Evolutionary conservation across 2,329 filamentous ascomycete genomes (phyloP).

Genomic region (Rhinocladiella similis): DNA sequence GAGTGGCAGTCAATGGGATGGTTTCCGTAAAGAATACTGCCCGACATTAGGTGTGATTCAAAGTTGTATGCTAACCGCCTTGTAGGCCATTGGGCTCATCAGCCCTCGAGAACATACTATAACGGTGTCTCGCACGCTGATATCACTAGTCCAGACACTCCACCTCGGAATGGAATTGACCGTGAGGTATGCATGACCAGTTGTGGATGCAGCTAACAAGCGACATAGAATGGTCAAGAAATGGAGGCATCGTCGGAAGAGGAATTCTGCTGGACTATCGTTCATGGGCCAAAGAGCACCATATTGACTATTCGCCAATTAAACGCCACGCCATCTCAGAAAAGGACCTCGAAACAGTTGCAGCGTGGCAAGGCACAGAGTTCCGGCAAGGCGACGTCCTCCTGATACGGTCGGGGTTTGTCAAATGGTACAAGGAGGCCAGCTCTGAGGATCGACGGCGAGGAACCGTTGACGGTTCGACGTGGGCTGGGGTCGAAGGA

Average conservation of each 20-base stretch:
- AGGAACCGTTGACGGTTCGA: slow-evolving; percentile 36
- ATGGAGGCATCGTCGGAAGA: slow-evolving; percentile 42
- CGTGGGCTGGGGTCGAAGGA: slow-evolving; percentile 53
- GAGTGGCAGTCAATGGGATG: slow-evolving; percentile 51
- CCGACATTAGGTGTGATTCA: not conserved
- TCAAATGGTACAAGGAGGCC: slow-evolving; percentile 56
- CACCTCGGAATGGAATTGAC: slow-evolving; percentile 15
- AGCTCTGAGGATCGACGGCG: slow-evolving; percentile 34
- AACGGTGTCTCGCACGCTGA: slow-evolving; percentile 15
- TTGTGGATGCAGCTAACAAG: slow-evolving; percentile 34
- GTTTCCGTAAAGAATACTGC: slow-evolving; percentile 35
- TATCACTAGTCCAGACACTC: slow-evolving; percentile 7
- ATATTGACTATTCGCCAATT: slow-evolving; percentile 54
- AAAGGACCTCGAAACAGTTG: slow-evolving; percentile 62
- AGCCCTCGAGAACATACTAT: slow-evolving; percentile 31
- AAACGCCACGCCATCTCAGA: slow-evolving; percentile 54
- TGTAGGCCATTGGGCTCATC: slow-evolving; percentile 42
- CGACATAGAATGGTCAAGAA: slow-evolving; percentile 43
- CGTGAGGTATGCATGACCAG: slow-evolving; percentile 2
- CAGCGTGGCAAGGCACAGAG: slow-evolving; percentile 53
- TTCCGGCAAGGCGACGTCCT: slow-evolving; percentile 64
- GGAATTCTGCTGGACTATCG: slow-evolving; percentile 46
- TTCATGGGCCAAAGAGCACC: slow-evolving; percentile 50
- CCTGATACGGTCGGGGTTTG: slow-evolving; percentile 63
- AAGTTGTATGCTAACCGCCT: not conserved